Evolutionary conservation across 192 early-diverging fungal genomes (phyloP).

Genomic region (Rhizoclosmatium sp.): DNA sequence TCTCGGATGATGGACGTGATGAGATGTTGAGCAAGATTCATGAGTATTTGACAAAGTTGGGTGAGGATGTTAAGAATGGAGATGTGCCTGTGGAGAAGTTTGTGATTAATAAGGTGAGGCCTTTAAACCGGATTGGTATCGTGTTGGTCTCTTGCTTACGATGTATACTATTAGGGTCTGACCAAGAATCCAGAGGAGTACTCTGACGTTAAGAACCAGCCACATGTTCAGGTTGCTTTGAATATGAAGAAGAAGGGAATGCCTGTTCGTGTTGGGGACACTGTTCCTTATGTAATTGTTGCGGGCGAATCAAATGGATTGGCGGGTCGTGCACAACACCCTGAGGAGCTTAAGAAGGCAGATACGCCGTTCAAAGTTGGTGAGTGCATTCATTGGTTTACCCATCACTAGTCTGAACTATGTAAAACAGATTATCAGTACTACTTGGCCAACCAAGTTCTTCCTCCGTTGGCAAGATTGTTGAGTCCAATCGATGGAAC

Average conservation of each 20-base stretch:
- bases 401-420: no score
- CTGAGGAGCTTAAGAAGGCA: conserved; percentile 75
- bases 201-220: conserved; percentile 84
- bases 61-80: conserved; percentile 72
- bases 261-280: conserved; percentile 82
- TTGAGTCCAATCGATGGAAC: conserved; percentile 88
- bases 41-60: conserved; percentile 71
- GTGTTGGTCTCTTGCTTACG: not conserved
- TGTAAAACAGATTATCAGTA: conserved; percentile 74
- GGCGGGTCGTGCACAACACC: conserved; percentile 82
- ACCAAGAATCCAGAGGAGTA: conserved; percentile 94
- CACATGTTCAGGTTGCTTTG: conserved; percentile 95
- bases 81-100: conserved; percentile 83
- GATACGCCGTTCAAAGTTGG: conserved; percentile 58
- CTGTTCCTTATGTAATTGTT: conserved; percentile 93
- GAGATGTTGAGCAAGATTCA: conserved; percentile 83
- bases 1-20: conserved; percentile 74
- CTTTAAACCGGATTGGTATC: not conserved
- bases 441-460: conserved; percentile 92
- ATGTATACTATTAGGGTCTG: conserved; percentile 62
- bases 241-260: conserved; percentile 75
- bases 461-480: conserved; percentile 85
- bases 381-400: conserved; percentile 34
- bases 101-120: conserved; percentile 85
- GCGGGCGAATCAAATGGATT: conserved; percentile 56